phyloP scores from a whole-genome alignment of 2,329 filamentous ascomycete genomes.

The Cadophora sp. region DNA sequence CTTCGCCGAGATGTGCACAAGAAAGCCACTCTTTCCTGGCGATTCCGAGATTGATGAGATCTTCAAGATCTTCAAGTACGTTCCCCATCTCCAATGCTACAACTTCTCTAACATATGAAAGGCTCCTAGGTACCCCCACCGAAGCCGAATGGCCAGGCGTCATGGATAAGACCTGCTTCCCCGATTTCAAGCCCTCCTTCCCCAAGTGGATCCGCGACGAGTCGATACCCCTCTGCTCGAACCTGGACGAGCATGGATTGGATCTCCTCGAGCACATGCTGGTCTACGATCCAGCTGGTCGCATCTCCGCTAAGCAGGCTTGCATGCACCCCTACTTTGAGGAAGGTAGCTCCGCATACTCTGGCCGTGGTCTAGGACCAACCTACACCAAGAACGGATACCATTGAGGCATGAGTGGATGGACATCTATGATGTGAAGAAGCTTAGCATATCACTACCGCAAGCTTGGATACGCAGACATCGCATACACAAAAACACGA shows the following conservation, averaged over 20 bases:
- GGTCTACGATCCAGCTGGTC: slow-evolving; percentile 84
- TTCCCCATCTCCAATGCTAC: neutral
- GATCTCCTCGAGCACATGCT: slow-evolving; percentile 75
- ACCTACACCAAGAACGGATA: slow-evolving; percentile 42
- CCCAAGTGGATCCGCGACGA: slow-evolving; percentile 86
- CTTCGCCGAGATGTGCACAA: slow-evolving; percentile 95
- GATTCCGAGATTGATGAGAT: slow-evolving; percentile 95
- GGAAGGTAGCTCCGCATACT: slow-evolving; percentile 46
- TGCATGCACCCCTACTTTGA: slow-evolving; percentile 85
- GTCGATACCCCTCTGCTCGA: slow-evolving; percentile 69
- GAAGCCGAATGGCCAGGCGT: slow-evolving; percentile 89
- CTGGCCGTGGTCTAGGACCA: slow-evolving; percentile 43
- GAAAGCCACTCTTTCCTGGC: slow-evolving; percentile 90
- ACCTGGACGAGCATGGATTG: slow-evolving; percentile 74
- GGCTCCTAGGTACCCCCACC: slow-evolving; percentile 80
- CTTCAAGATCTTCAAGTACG: slow-evolving; percentile 90
- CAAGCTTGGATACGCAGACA: slow-evolving; percentile 27
- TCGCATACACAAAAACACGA: slow-evolving; percentile 35
- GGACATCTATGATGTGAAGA: slow-evolving; percentile 16
- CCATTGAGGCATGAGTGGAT: slow-evolving; percentile 36
- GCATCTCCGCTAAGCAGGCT: slow-evolving; percentile 89
- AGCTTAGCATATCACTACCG: slow-evolving; percentile 26
- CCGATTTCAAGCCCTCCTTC: slow-evolving; percentile 91
- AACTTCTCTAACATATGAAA: slow-evolving; percentile 46
- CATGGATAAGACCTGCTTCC: slow-evolving; percentile 73